phyloP scores from a whole-genome alignment of 2,329 filamentous ascomycete species.

The Trichoderma lentiforme region DNA sequence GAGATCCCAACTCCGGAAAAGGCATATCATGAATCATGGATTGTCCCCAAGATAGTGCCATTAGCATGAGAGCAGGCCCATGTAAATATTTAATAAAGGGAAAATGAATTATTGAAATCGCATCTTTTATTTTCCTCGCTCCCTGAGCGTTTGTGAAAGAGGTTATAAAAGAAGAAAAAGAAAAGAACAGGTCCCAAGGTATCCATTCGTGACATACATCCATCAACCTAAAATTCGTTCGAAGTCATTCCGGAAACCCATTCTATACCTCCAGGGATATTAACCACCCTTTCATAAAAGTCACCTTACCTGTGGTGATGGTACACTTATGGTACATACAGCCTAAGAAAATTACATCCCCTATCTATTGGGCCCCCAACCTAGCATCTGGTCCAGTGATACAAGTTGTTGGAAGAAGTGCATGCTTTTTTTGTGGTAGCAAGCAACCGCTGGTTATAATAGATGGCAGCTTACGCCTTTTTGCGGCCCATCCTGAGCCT shows the following conservation, averaged over 20 bases:
- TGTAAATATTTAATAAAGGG: background rate
- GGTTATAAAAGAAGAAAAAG: background rate
- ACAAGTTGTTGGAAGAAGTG: conserved; percentile 20
- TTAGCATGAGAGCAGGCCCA: background rate
- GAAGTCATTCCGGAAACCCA: background rate
- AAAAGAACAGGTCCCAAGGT: background rate
- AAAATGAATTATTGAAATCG: background rate
- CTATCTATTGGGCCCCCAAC: background rate
- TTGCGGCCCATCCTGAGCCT: conserved; percentile 55
- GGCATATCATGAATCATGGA: conserved; percentile 63
- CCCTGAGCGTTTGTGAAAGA: background rate
- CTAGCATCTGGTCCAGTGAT: background rate
- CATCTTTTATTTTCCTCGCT: background rate
- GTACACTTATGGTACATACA: conserved; percentile 14
- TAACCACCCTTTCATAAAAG: background rate
- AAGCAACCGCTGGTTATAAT: background rate
- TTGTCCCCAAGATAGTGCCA: conserved; percentile 51
- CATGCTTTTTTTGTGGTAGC: background rate
- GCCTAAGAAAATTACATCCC: background rate
- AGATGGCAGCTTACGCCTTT: conserved; percentile 11
- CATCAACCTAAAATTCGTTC: background rate
- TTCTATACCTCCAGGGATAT: background rate
- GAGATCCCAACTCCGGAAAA: conserved; percentile 52
- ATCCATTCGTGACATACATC: conserved; percentile 7
- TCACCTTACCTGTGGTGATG: background rate